These are phyloP conservation scores for Sporothrix inflata DNA, from an alignment of 2,329 filamentous ascomycete genomes.

Conservation along the genomic window DNA sequence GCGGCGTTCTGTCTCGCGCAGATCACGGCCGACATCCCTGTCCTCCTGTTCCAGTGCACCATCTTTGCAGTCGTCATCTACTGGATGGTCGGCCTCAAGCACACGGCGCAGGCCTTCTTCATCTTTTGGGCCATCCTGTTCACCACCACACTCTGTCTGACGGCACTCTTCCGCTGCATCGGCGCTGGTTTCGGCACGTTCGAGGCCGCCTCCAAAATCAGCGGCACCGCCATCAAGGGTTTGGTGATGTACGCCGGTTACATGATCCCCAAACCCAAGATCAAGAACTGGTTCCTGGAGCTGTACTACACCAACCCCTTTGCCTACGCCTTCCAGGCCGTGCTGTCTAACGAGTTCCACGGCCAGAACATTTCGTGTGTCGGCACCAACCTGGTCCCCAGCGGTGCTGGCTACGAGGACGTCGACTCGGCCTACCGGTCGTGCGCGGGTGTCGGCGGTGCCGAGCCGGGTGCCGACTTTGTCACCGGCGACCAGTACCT, in stretches of 20 bases:
- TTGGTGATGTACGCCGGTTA: constrained; percentile 72
- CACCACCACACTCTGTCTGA: constrained; percentile 59
- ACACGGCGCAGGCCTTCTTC: constrained; percentile 68
- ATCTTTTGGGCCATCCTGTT: constrained; percentile 63
- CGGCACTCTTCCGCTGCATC: constrained; percentile 63
- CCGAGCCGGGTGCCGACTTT: constrained; percentile 62
- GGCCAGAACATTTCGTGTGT: constrained; percentile 70
- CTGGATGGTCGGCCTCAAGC: constrained; percentile 73
- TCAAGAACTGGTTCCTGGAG: constrained; percentile 68
- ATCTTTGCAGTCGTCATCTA: constrained; percentile 84
- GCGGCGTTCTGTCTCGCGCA: constrained; percentile 83
- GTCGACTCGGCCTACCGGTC: constrained; percentile 73
- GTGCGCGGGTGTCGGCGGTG: constrained; percentile 76
- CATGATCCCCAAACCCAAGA: constrained; percentile 67
- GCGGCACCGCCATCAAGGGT: constrained; percentile 60
- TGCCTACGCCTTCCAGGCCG: constrained; percentile 68
- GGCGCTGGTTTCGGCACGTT: constrained; percentile 63
- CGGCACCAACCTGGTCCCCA: constrained; percentile 68
- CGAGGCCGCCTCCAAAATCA: constrained; percentile 64
- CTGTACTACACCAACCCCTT: constrained; percentile 68
- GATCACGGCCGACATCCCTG: constrained; percentile 75
- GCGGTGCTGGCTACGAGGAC: constrained; percentile 69
- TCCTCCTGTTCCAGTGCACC: constrained; percentile 68
- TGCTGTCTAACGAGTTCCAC: constrained; percentile 89
- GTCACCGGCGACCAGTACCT: constrained; percentile 64